Percentiles rank a stretch among this genome's conserved stretches.
Evolutionary conservation across 2,329 filamentous ascomycete genomes (phyloP).

Genomic region (Neonectria magnoliae): DNA sequence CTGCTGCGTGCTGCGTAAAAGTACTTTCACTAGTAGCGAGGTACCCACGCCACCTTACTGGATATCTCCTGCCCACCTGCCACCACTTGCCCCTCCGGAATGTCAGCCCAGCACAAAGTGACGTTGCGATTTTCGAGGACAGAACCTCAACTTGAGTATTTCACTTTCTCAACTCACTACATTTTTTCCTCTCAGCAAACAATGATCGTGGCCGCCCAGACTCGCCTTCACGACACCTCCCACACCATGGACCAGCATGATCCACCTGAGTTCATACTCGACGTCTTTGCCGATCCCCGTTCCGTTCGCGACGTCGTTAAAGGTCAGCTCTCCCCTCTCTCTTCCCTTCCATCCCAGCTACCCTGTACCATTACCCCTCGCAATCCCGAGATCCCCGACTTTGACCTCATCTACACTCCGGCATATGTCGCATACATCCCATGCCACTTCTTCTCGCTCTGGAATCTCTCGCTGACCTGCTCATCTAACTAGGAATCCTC

Average conservation of each 20-base stretch:
- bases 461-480: background rate
- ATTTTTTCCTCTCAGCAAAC: conserved; percentile 5
- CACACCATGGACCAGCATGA: conserved; percentile 59
- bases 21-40: background rate
- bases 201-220: conserved; percentile 39
- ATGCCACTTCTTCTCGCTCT: background rate
- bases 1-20: background rate
- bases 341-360: conserved; percentile 29
- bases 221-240: conserved; percentile 31
- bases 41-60: background rate
- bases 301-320: conserved; percentile 93
- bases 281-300: conserved; percentile 90
- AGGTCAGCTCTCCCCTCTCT: conserved; percentile 63
- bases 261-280: conserved; percentile 89
- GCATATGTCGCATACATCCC: background rate
- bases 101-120: conserved; percentile 19
- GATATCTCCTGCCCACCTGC: background rate
- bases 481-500: conserved; percentile 73
- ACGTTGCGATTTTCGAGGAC: conserved; percentile 22
- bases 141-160: conserved; percentile 1
- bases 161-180: background rate
- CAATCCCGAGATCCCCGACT: conserved; percentile 23
- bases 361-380: conserved; percentile 34
- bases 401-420: background rate
- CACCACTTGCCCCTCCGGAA: conserved; percentile 9